Conservation (phyloP, 441 rosid species). For the Dalechampia spathulata region DNA sequence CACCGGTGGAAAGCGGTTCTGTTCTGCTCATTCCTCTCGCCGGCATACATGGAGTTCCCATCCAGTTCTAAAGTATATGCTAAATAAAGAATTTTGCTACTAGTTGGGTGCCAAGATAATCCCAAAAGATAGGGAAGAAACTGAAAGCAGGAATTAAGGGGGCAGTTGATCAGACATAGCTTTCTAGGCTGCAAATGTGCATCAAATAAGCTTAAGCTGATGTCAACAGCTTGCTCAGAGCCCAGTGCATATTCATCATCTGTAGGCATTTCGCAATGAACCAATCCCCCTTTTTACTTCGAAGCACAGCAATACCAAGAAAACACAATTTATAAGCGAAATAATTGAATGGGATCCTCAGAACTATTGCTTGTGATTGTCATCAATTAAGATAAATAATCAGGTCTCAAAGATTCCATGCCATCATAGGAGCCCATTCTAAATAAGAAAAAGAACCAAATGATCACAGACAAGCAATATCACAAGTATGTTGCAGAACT, state of each 20-base stretch:
- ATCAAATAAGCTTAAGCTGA: constrained; percentile 27
- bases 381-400: constrained; percentile 34
- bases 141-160: no score
- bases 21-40: no score
- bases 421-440: constrained; percentile 42
- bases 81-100: no score
- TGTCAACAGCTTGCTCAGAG: constrained; percentile 42
- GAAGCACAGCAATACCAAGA: no score
- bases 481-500: constrained; percentile 22
- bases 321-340: neutral
- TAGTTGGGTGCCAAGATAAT: no score
- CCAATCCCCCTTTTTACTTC: no score
- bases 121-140: no score
- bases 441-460: neutral
- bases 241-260: constrained; percentile 82
- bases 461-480: neutral
- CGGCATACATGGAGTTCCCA: no score
- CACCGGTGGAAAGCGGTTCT: no score
- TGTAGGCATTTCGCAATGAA: neutral
- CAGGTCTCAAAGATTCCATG: constrained; percentile 73
- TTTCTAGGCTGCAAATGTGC: constrained; percentile 64
- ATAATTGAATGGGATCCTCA: constrained; percentile 26
- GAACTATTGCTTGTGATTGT: constrained; percentile 34
- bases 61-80: no score
- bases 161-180: constrained; percentile 47